These are phyloP conservation scores for Colletotrichum chrysophilum DNA, from an alignment of 2,329 filamentous ascomycete genomes.

Conservation along the genomic window DNA sequence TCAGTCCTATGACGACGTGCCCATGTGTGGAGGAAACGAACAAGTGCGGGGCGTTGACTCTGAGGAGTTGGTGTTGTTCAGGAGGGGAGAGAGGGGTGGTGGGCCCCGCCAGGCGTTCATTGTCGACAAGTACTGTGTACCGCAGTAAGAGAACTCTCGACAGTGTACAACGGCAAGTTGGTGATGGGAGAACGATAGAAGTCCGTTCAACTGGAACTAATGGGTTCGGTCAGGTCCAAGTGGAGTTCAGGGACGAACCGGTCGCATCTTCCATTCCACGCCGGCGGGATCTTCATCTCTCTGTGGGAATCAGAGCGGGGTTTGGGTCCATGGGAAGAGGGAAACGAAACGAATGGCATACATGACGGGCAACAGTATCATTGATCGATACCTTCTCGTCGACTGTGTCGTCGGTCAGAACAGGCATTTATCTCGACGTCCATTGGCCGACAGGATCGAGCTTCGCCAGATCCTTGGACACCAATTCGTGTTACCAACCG, in stretches of 20 bases:
- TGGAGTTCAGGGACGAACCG: not conserved
- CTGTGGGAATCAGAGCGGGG: not conserved
- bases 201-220: not conserved
- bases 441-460: not conserved
- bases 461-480: not conserved
- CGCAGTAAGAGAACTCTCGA: not conserved
- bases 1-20: conserved; percentile 19
- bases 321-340: not conserved
- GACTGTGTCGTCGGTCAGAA: not conserved
- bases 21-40: conserved; percentile 16
- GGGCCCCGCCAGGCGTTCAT: not conserved
- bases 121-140: conserved; percentile 16
- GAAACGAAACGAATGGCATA: not conserved
- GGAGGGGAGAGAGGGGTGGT: conserved; percentile 5
- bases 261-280: not conserved
- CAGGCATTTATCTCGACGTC: not conserved
- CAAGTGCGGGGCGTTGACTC: conserved; percentile 13
- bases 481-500: not conserved
- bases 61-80: conserved; percentile 8
- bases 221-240: not conserved
- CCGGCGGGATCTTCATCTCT: not conserved
- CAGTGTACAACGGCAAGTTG: not conserved
- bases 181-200: not conserved
- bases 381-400: not conserved
- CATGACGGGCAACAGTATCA: not conserved